These are phyloP conservation scores for Penicillium sp. DNA, from an alignment of 2,329 filamentous ascomycete species.

Conservation along the genomic window DNA sequence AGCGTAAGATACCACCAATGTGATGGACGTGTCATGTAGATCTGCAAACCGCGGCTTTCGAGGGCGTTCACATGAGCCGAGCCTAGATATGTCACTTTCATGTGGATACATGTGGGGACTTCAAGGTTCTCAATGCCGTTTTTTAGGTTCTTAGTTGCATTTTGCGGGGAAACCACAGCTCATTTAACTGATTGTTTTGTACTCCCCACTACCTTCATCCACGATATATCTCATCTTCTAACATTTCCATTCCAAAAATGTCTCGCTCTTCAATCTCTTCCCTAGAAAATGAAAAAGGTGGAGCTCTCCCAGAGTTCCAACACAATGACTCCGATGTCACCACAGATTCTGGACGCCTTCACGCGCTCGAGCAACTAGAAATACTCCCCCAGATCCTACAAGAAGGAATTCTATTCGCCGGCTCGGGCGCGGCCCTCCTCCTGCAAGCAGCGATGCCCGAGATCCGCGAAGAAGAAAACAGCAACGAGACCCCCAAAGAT, in stretches of 20 bases:
- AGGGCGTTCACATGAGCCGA: neutral
- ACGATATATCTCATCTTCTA: no score
- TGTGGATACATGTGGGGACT: neutral
- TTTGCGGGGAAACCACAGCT: neutral
- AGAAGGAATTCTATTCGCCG: slow-evolving; percentile 38
- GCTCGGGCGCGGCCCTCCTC: slow-evolving; percentile 33
- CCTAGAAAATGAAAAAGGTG: slow-evolving; percentile 15
- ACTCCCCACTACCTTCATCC: neutral
- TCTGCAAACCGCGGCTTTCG: neutral
- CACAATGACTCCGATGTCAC: neutral
- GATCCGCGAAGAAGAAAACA: slow-evolving; percentile 12
- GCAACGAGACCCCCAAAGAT: slow-evolving; percentile 12
- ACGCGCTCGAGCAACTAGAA: slow-evolving; percentile 33
- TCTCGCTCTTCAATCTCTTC: slow-evolving; percentile 17
- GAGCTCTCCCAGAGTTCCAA: neutral
- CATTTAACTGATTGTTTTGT: neutral
- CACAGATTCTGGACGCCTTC: slow-evolving; percentile 23
- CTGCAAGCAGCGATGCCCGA: slow-evolving; percentile 35
- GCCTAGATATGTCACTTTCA: neutral
- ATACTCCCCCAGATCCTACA: slow-evolving; percentile 37
- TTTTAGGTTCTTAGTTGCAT: neutral
- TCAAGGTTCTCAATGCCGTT: neutral
- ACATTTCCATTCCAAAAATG: no score
- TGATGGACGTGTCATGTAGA: neutral
- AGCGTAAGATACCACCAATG: neutral